These are phyloP conservation scores for Phytopythium sindhum DNA, from an alignment of 352 stramenopile species.

Conservation along the genomic window DNA sequence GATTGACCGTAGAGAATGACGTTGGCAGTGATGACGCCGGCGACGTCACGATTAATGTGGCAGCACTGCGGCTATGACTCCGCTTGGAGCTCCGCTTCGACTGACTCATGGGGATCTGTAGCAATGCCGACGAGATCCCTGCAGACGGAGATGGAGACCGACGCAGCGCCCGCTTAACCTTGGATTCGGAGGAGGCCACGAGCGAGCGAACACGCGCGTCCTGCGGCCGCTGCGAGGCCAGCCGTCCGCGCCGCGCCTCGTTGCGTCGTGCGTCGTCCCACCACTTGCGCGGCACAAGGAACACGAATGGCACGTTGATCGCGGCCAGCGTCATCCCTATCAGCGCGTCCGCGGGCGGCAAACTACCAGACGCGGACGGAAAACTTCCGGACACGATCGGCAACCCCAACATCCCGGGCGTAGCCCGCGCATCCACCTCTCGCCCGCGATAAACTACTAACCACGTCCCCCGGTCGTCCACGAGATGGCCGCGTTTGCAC, in stretches of 20 bases:
- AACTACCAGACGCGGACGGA: neutral
- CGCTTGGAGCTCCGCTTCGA: conserved; percentile 1
- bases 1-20: neutral
- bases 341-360: neutral
- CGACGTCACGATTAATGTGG: neutral
- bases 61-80: conserved; percentile 8
- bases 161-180: conserved; percentile 32
- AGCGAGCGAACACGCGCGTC: conserved; percentile 44
- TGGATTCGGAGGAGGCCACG: conserved; percentile 34
- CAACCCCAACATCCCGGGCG: conserved; percentile 31
- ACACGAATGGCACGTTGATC: conserved; percentile 34
- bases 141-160: neutral
- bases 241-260: conserved; percentile 39
- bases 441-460: conserved; percentile 42
- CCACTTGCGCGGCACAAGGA: conserved; percentile 45
- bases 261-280: conserved; percentile 55
- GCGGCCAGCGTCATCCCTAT: conserved; percentile 13
- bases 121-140: neutral
- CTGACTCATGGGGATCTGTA: neutral
- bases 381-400: conserved; percentile 15
- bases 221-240: conserved; percentile 46
- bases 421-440: conserved; percentile 32
- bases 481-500: conserved; percentile 34
- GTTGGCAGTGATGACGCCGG: conserved; percentile 2
- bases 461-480: conserved; percentile 12